Base-by-base conservation (phyloP, 2,329 filamentous ascomycete genomes). In the Sphaerostilbella broomeana region DNA sequence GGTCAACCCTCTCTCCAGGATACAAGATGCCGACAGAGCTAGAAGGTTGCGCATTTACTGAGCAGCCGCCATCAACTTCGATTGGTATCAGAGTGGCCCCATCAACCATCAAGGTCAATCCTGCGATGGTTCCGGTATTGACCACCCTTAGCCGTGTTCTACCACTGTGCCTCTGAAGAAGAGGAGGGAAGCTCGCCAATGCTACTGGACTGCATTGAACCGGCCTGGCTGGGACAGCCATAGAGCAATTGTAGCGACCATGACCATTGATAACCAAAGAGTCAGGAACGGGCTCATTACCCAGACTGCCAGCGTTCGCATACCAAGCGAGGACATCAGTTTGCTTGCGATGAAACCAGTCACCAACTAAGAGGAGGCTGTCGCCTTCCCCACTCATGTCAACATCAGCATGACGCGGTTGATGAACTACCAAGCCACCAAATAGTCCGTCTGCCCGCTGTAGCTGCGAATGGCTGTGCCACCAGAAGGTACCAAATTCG, bases 391-490 rank as follows among this genome's bases (percentile, higher is more conserved):
- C 61, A 17, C 66, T 65, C 0, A 62, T 62, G n/a, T 26, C n/a
- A 16, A 13, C 2, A 13, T 21, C 19, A n/a, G 17, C 5, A 7
- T 18, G 13, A 5, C 34, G 17, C 2, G 75, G 75, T 1, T 73
- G 72, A 43, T 79, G 66, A 44, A 81, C 73, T 6, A 81, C 59
- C 11, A 84, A 68, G 1, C 68, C 69, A 0, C 79, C 79, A 18
- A 71, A 64, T 1, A 81, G 58, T 1, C 79, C 79, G 38, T 80
- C 70, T 48, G 62, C 67, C 1, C 61, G 54, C 44, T 68, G 64
- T 1, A 64, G 50, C 5, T 66, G 61, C 44, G 72, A 72, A 51
- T 81, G 77, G 4, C 71, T 73, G 50, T 81, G 78, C 50, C 77
- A 80, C 73, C 73, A 79, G 8, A 66, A 66, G 0, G 70, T 63